Conservation (phyloP, 108 stramenopile species). For the Fistulifera pelliculosa region DNA sequence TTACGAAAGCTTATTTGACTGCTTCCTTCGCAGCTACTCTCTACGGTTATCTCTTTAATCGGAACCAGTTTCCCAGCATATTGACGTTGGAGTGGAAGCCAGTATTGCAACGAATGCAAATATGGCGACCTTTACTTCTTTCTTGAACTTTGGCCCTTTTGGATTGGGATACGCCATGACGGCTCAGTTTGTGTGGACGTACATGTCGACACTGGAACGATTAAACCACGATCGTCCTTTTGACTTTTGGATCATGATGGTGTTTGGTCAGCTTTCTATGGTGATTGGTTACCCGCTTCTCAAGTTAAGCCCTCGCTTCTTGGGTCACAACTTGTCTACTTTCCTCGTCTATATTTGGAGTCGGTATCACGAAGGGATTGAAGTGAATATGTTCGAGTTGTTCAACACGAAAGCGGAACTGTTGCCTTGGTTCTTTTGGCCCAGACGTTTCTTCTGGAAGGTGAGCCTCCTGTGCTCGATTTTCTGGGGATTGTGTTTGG, state of each 20-base stretch:
- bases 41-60: conserved; percentile 52
- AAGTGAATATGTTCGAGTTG: conserved; percentile 91
- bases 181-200: conserved; percentile 89
- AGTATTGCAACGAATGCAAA: conserved; percentile 48
- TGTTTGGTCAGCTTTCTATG: conserved; percentile 77
- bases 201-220: conserved; percentile 93
- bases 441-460: conserved; percentile 92
- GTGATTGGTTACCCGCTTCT: conserved; percentile 64
- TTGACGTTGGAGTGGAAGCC: conserved; percentile 72
- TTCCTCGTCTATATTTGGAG: conserved; percentile 96
- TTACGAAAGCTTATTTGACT: conserved; percentile 80
- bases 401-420: conserved; percentile 77
- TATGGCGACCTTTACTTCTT: conserved; percentile 88
- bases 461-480: conserved; percentile 84
- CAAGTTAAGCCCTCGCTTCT: conserved; percentile 59
- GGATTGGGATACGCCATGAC: conserved; percentile 80
- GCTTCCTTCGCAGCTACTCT: conserved; percentile 58
- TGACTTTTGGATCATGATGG: conserved; percentile 91
- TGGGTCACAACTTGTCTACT: conserved; percentile 91
- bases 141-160: conserved; percentile 85
- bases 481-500: conserved; percentile 94
- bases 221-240: conserved; percentile 84
- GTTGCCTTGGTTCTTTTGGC: conserved; percentile 84
- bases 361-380: conserved; percentile 87
- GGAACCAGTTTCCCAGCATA: conserved; percentile 75